Evolutionary conservation across 1,284 basidiomycete genomes (phyloP).

Genomic region (Malassezia restricta): DNA sequence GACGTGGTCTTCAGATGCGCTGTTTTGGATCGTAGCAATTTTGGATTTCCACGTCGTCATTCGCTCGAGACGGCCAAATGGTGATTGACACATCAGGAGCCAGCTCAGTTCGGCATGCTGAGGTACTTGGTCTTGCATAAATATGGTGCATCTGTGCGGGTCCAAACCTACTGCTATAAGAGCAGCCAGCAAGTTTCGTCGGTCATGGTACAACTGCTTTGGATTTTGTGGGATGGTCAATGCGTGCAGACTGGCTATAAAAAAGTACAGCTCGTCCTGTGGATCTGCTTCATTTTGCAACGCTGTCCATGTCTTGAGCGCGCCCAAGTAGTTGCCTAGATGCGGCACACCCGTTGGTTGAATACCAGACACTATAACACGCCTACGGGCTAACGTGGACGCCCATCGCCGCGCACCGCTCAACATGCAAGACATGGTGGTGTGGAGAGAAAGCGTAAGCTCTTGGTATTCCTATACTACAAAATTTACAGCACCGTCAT

Average conservation of each 20-base stretch:
- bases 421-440: neutral
- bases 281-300: slow-evolving; percentile 57
- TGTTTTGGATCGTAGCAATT: slow-evolving; percentile 60
- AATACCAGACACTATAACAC: slow-evolving; percentile 62
- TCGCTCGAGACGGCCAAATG: slow-evolving; percentile 66
- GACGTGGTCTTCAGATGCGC: slow-evolving; percentile 58
- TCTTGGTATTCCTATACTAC: neutral
- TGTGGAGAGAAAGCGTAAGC: neutral
- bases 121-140: slow-evolving; percentile 78
- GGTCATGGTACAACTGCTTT: slow-evolving; percentile 19
- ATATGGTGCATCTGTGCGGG: slow-evolving; percentile 62
- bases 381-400: neutral
- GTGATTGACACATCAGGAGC: slow-evolving; percentile 73
- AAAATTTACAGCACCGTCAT: neutral
- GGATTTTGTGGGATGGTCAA: slow-evolving; percentile 47
- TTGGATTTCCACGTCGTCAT: slow-evolving; percentile 96
- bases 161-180: slow-evolving; percentile 76
- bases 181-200: slow-evolving; percentile 67
- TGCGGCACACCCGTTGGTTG: slow-evolving; percentile 76
- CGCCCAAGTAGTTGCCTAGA: slow-evolving; percentile 85
- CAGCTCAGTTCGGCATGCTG: slow-evolving; percentile 81
- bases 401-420: neutral
- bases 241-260: slow-evolving; percentile 60
- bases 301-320: slow-evolving; percentile 73
- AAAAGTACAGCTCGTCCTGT: slow-evolving; percentile 56